These are phyloP conservation scores for Syzygium syzygioides DNA, from an alignment of 441 rosid genomes.

Conservation along the genomic window DNA sequence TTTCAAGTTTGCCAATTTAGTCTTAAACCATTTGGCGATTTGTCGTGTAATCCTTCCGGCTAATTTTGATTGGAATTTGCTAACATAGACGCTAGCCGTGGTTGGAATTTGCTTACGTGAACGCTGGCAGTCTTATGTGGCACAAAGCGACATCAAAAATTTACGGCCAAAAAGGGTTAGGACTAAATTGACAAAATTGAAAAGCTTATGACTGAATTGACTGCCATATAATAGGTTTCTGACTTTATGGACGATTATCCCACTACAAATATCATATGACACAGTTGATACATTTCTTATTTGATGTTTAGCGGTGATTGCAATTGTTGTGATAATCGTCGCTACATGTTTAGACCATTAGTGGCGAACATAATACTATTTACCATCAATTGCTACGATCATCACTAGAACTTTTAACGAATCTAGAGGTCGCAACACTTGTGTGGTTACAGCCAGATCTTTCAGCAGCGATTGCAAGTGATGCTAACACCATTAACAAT, in stretches of 20 bases:
- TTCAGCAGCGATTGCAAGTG: background rate
- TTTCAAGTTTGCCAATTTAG: background rate
- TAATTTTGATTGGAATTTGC: background rate
- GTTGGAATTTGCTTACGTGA: accelerated
- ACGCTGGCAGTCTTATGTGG: background rate
- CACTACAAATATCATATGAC: background rate
- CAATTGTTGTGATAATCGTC: too few relatives aligned
- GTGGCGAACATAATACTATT: background rate
- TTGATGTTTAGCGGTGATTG: background rate
- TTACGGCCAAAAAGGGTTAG: background rate
- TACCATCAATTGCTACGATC: background rate
- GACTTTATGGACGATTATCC: background rate
- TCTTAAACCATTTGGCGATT: background rate
- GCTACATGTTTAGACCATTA: background rate
- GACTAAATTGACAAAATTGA: background rate
- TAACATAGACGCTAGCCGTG: accelerated
- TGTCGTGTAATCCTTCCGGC: background rate
- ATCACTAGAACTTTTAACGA: background rate
- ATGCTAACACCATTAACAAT: background rate
- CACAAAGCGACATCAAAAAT: background rate
- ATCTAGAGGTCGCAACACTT: background rate
- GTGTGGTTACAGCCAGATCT: background rate
- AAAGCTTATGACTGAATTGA: accelerated
- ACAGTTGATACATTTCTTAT: background rate
- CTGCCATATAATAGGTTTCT: accelerated